phyloP scores from a whole-genome alignment of 345 rosid species.

The Draba incana region DNA sequence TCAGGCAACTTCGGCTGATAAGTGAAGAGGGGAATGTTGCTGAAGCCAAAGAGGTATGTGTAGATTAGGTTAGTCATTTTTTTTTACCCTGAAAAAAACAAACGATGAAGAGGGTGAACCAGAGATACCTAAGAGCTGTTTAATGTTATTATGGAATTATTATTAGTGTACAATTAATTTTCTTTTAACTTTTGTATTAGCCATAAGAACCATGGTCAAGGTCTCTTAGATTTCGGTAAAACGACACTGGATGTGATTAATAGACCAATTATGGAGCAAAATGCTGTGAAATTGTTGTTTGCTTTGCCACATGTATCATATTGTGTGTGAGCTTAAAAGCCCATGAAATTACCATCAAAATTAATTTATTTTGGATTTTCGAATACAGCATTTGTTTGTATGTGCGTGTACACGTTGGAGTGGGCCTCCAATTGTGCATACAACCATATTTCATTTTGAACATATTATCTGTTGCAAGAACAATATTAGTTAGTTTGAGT shows the following conservation, averaged over 20 bases:
- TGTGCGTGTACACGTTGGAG: not conserved
- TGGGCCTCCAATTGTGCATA: not conserved
- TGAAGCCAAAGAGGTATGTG: conserved; percentile 41
- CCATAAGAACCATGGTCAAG: conserved; percentile 18
- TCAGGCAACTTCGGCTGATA: conserved; percentile 35
- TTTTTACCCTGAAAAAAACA: conserved; percentile 29
- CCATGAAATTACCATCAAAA: not conserved
- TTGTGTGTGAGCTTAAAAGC: conserved; percentile 14
- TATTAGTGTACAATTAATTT: conserved; percentile 39
- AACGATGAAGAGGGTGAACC: conserved; percentile 40
- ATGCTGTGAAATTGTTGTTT: not conserved
- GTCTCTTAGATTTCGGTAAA: conserved; percentile 40
- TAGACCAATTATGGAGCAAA: conserved; percentile 3
- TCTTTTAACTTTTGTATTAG: conserved; percentile 34
- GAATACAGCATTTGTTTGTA: not conserved
- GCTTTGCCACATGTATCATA: conserved; percentile 9
- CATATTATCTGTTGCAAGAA: no score
- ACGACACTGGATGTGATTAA: conserved; percentile 20
- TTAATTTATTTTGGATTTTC: not conserved
- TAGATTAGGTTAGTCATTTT: conserved; percentile 45
- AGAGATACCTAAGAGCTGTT: conserved; percentile 37
- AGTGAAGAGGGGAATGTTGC: conserved; percentile 26
- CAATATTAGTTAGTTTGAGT: not conserved
- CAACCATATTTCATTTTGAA: not conserved
- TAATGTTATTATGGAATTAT: conserved; percentile 30